A percentile compares a stretch with the other conserved stretches of the same genome.
These are phyloP conservation scores for Boletus sp. DNA, from an alignment of 1,284 basidiomycete genomes.

Conservation along the genomic window DNA sequence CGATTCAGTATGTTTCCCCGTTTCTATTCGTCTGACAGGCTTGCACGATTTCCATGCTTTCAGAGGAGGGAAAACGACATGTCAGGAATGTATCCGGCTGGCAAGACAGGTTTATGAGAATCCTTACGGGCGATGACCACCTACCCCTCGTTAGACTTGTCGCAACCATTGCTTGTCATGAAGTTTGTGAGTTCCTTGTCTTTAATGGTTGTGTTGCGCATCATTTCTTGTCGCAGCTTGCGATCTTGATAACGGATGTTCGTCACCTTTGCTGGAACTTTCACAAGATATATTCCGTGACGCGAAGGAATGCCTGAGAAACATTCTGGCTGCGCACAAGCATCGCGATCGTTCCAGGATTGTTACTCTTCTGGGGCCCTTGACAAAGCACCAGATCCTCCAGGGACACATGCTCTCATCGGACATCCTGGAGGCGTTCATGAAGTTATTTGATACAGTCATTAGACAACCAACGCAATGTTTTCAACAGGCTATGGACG, in stretches of 20 bases:
- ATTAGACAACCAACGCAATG: not conserved
- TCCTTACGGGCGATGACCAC: constrained; percentile 15
- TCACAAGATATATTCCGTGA: constrained; percentile 6
- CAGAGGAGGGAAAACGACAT: constrained; percentile 31
- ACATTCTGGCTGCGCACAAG: constrained; percentile 18
- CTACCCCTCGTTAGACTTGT: constrained; percentile 25
- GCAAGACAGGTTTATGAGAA: constrained; percentile 9
- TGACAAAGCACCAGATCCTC: constrained; percentile 26
- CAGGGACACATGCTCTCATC: constrained; percentile 19
- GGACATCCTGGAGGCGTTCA: constrained; percentile 21
- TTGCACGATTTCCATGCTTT: not conserved
- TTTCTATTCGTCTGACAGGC: not conserved
- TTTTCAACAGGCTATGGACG: constrained; percentile 30
- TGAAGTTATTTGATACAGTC: constrained; percentile 19
- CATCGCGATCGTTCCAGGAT: constrained; percentile 23
- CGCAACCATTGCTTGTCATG: constrained; percentile 30
- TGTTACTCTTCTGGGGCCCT: constrained; percentile 26
- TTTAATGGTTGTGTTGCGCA: too few species aligned
- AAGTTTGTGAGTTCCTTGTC: constrained; percentile 25
- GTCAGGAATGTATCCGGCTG: constrained; percentile 20
- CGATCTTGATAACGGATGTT: not conserved
- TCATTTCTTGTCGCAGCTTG: constrained; percentile 11
- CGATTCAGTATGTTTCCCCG: constrained; percentile 23
- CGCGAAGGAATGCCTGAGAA: constrained; percentile 11
- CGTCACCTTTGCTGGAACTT: not conserved